A percentile compares a stretch with the other conserved stretches of the same genome.
Conservation (phyloP, 1,284 basidiomycete genomes). For the Cutaneotrichosporon spelunceum region DNA sequence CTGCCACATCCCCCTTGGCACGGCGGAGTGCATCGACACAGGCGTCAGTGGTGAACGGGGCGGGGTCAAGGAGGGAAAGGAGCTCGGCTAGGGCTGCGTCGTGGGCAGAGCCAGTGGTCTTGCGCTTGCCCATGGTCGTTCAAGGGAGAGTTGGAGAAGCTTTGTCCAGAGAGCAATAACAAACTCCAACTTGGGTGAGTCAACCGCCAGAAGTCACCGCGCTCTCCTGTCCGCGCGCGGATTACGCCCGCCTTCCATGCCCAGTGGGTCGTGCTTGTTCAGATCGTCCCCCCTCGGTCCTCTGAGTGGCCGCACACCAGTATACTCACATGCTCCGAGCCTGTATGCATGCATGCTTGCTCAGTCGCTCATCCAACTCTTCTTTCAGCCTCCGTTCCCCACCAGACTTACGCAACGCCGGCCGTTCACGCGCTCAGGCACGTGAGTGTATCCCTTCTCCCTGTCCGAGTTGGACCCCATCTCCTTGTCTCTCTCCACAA, state of each 20-base stretch:
- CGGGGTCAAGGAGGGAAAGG: constrained; percentile 43
- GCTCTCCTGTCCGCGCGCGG: too few species aligned
- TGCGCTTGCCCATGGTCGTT: constrained; percentile 2
- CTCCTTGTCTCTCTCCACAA: background rate
- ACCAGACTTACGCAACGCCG: too few species aligned
- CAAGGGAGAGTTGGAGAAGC: background rate
- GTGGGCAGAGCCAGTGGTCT: background rate
- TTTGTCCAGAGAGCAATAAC: background rate
- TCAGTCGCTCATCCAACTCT: too few species aligned
- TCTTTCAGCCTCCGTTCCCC: too few species aligned
- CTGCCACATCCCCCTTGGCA: constrained; percentile 61
- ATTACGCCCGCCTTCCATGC: too few species aligned
- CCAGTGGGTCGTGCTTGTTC: too few species aligned
- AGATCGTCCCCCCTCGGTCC: too few species aligned
- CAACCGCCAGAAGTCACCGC: too few species aligned
- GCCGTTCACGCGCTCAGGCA: background rate
- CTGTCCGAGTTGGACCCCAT: background rate
- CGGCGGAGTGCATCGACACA: constrained; percentile 61
- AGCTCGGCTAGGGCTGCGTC: constrained; percentile 44
- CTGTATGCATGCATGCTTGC: too few species aligned
- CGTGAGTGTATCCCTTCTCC: background rate
- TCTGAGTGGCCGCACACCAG: too few species aligned
- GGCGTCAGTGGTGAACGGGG: constrained; percentile 33
- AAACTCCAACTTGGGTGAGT: constrained; percentile 5
- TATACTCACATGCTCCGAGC: too few species aligned